Evolutionary conservation across 805 yeast genomes (phyloP).

Genomic region (Saturnispora dispora): DNA sequence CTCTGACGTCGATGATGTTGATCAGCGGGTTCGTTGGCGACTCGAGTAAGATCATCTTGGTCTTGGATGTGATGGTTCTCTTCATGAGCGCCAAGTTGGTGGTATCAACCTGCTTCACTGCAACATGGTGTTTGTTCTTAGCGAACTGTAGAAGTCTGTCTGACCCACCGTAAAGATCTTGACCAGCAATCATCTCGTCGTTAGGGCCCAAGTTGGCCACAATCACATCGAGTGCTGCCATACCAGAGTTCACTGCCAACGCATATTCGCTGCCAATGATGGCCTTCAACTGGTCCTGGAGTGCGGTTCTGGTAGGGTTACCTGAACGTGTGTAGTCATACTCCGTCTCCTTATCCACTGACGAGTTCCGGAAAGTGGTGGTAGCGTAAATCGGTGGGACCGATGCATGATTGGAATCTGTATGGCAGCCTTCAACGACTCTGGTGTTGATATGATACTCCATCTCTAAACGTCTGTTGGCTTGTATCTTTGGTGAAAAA

Average conservation of each 20-base stretch:
- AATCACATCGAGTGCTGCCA: conserved; percentile 79
- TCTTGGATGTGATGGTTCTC: conserved; percentile 43
- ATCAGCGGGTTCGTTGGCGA: conserved; percentile 92
- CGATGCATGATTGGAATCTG: conserved; percentile 70
- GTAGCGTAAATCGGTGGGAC: conserved; percentile 86
- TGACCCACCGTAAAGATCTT: conserved; percentile 91
- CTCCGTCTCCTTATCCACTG: conserved; percentile 45
- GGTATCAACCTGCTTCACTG: conserved; percentile 73
- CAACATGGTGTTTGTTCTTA: conserved; percentile 51
- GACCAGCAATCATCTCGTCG: conserved; percentile 91
- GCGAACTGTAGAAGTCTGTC: conserved; percentile 74
- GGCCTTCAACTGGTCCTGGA: conserved; percentile 69
- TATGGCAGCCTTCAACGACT: conserved; percentile 49
- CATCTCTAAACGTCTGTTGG: background rate
- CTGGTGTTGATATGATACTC: conserved; percentile 39
- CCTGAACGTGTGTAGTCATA: conserved; percentile 89
- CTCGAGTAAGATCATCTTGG: conserved; percentile 78
- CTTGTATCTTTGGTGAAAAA: background rate
- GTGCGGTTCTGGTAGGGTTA: conserved; percentile 79
- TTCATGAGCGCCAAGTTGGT: conserved; percentile 57
- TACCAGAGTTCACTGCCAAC: conserved; percentile 81
- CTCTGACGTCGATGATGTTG: conserved; percentile 72
- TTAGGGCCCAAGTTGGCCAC: conserved; percentile 69
- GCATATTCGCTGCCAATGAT: conserved; percentile 72
- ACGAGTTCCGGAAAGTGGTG: conserved; percentile 85